A percentile compares a stretch with the other conserved stretches of the same genome.
Evolutionary conservation across 75 land plant species (phyloP).

Genomic region (Pinus taeda): DNA sequence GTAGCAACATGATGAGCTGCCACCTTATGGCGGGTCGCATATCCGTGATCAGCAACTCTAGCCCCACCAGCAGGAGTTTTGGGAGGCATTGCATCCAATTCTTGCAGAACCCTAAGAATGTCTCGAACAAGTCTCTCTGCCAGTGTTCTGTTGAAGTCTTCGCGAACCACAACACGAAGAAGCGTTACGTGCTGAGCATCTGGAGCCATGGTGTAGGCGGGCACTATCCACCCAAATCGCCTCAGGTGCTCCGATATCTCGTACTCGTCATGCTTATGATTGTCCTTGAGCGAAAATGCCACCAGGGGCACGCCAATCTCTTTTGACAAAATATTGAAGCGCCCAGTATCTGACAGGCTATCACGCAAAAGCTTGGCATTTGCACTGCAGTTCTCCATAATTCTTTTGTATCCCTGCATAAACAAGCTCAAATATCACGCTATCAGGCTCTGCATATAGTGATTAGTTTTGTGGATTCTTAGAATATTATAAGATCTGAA

Average conservation of each 20-base stretch:
- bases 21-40: too few species aligned
- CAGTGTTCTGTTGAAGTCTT: conserved; percentile 45
- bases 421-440: too few species aligned
- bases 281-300: conserved; percentile 47
- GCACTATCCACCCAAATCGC: conserved; percentile 56
- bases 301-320: conserved; percentile 48
- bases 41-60: too few species aligned
- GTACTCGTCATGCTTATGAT: conserved; percentile 29
- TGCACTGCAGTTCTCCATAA: conserved; percentile 38
- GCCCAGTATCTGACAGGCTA: conserved; percentile 29
- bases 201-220: conserved; percentile 67
- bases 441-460: too few species aligned
- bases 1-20: too few species aligned
- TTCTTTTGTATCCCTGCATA: conserved; percentile 41
- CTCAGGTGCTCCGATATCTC: conserved; percentile 42
- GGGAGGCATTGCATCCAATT: conserved; percentile 16
- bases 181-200: conserved; percentile 40
- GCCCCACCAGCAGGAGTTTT: too few species aligned
- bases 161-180: conserved; percentile 56
- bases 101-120: conserved; percentile 29
- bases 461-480: too few species aligned
- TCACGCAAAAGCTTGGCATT: conserved; percentile 38
- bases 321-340: conserved; percentile 50
- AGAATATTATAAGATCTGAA: too few species aligned
- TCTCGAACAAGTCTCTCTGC: conserved; percentile 39